Evolutionary conservation across 2,329 filamentous ascomycete species (phyloP).

Genomic region (Scytalidium sp.): DNA sequence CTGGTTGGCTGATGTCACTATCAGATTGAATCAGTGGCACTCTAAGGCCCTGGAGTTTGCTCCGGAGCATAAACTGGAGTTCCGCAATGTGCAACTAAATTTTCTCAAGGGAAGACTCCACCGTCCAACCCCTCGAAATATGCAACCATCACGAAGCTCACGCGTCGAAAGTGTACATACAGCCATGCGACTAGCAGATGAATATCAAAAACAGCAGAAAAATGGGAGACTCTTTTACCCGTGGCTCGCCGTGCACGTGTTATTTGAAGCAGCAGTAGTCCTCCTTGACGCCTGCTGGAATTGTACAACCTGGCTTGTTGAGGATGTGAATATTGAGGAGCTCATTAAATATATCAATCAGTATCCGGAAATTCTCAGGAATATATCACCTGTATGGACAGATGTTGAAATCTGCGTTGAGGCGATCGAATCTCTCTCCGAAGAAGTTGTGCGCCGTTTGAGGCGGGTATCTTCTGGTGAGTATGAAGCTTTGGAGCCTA

Average conservation of each 20-base stretch:
- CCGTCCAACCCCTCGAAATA: constrained; percentile 1
- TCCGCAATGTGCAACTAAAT: constrained; percentile 10
- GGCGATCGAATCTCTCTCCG: background rate
- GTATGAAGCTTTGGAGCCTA: background rate
- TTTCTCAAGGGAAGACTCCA: background rate
- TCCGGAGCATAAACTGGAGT: constrained; percentile 13
- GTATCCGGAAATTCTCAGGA: background rate
- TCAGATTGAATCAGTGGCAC: constrained; percentile 9
- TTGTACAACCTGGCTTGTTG: background rate
- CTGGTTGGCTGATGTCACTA: constrained; percentile 11
- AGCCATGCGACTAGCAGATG: background rate
- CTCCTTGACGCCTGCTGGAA: constrained; percentile 3
- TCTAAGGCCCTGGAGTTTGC: constrained; percentile 10
- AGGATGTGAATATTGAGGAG: background rate
- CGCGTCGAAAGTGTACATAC: background rate
- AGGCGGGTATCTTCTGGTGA: background rate
- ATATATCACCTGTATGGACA: background rate
- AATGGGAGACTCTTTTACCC: constrained; percentile 3
- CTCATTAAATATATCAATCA: background rate
- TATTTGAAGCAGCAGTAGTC: constrained; percentile 3
- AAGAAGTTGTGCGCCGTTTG: background rate
- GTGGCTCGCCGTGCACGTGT: constrained; percentile 1
- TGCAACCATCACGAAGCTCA: background rate
- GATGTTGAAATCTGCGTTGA: background rate
- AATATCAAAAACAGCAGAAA: constrained; percentile 2